These are phyloP conservation scores for Phenoliferia sp. DNA, from an alignment of 1,284 basidiomycete species.

Conservation along the genomic window DNA sequence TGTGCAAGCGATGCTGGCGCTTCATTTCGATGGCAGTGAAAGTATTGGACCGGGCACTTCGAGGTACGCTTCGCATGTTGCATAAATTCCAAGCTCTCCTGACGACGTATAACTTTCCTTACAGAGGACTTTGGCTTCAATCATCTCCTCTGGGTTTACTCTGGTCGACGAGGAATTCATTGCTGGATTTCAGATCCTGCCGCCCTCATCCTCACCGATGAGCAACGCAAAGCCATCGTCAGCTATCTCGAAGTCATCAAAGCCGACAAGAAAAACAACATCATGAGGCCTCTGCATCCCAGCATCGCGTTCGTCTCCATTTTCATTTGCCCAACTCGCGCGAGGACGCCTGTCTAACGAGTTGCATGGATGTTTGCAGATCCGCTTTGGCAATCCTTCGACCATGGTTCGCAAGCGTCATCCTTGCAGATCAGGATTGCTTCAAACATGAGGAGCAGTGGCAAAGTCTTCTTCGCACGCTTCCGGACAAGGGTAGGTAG, in stretches of 20 bases:
- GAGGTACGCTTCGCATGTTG: constrained; percentile 48
- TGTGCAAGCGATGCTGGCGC: constrained; percentile 90
- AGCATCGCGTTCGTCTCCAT: constrained; percentile 61
- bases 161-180: constrained; percentile 95
- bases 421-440: constrained; percentile 81
- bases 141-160: constrained; percentile 93
- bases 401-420: constrained; percentile 59
- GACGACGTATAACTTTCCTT: not conserved
- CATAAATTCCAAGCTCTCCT: not conserved
- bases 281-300: constrained; percentile 59
- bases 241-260: constrained; percentile 82
- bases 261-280: constrained; percentile 77
- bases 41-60: constrained; percentile 73
- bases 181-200: constrained; percentile 91
- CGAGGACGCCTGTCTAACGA: not conserved
- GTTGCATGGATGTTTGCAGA: no score
- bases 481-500: constrained; percentile 58
- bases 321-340: not conserved
- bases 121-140: constrained; percentile 53
- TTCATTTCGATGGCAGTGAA: constrained; percentile 91
- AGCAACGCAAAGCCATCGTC: constrained; percentile 80
- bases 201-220: constrained; percentile 85
- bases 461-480: constrained; percentile 65
- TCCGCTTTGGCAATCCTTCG: constrained; percentile 53
- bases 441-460: constrained; percentile 69